These are phyloP conservation scores for Ophiostoma sp. DNA, from an alignment of 2,329 filamentous ascomycete genomes.

Conservation along the genomic window DNA sequence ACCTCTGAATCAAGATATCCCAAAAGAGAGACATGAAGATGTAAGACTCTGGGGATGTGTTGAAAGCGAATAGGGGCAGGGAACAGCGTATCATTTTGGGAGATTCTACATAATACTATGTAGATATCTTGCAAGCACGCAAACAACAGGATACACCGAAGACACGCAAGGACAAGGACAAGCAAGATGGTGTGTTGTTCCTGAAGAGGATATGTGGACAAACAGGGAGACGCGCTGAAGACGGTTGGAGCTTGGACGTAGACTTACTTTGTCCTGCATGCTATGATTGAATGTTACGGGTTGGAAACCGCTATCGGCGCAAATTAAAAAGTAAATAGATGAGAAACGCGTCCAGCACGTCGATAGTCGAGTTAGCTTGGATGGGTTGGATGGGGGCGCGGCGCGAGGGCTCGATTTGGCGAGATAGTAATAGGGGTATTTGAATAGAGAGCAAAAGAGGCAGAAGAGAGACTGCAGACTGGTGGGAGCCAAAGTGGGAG, in stretches of 20 bases:
- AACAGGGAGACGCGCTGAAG: not conserved
- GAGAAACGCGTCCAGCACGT: conserved; percentile 32
- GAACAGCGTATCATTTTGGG: not conserved
- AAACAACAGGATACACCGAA: not conserved
- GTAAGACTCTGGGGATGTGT: conserved; percentile 3
- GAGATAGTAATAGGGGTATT: conserved; percentile 20
- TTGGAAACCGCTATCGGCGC: conserved; percentile 9
- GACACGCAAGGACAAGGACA: not conserved
- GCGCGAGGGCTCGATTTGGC: conserved; percentile 23
- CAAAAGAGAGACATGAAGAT: not conserved
- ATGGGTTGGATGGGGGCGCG: conserved; percentile 16
- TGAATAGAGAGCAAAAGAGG: not conserved
- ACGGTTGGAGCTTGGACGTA: not conserved
- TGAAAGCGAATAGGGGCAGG: not conserved
- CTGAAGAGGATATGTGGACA: not conserved
- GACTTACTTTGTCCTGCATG: not conserved
- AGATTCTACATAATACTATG: not conserved
- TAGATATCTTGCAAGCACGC: conserved; percentile 4
- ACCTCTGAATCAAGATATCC: not conserved
- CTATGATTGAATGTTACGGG: conserved; percentile 3
- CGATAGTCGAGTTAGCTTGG: conserved; percentile 3
- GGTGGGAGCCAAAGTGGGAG: conserved; percentile 2
- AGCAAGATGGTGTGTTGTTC: not conserved
- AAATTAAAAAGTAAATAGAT: too few relatives aligned
- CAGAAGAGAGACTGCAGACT: not conserved